Conservation (phyloP, 371 early-diverging fungal genomes). For the Mucor piriformis region DNA sequence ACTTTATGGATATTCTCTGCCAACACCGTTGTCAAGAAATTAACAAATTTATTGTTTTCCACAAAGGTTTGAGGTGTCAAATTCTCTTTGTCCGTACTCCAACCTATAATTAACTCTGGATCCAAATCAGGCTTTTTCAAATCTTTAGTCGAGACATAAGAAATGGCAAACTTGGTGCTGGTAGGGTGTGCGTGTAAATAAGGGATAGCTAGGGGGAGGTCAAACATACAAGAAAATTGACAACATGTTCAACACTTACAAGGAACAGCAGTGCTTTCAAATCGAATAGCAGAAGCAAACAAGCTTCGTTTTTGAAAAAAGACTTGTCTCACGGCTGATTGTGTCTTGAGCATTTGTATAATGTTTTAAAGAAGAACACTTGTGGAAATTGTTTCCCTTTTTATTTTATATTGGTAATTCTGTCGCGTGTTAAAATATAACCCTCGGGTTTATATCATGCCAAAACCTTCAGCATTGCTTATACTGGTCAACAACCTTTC, state of each 20-base stretch:
- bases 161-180: slow-evolving; percentile 17
- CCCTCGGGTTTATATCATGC: slow-evolving; percentile 51
- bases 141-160: slow-evolving; percentile 17
- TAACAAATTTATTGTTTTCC: slow-evolving; percentile 44
- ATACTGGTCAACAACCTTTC: slow-evolving; percentile 82
- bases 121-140: slow-evolving; percentile 6
- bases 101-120: slow-evolving; percentile 45
- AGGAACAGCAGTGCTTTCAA: slow-evolving; percentile 4
- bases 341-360: not conserved
- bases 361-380: no score
- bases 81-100: slow-evolving; percentile 29
- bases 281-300: not conserved
- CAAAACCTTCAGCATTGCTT: slow-evolving; percentile 88
- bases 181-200: slow-evolving; percentile 14
- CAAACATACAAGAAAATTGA: no score
- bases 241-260: not conserved
- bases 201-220: slow-evolving; percentile 7
- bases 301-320: slow-evolving; percentile 6
- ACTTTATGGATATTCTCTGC: slow-evolving; percentile 42
- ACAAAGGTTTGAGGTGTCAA: slow-evolving; percentile 43
- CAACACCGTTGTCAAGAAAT: slow-evolving; percentile 43
- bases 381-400: no score
- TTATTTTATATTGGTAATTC: no score
- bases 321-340: not conserved
- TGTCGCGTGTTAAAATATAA: no score